Percentiles rank a stretch among this genome's conserved stretches.
Conservation (phyloP, 768 basidiomycete species). For the Ephemerocybe angulata region DNA sequence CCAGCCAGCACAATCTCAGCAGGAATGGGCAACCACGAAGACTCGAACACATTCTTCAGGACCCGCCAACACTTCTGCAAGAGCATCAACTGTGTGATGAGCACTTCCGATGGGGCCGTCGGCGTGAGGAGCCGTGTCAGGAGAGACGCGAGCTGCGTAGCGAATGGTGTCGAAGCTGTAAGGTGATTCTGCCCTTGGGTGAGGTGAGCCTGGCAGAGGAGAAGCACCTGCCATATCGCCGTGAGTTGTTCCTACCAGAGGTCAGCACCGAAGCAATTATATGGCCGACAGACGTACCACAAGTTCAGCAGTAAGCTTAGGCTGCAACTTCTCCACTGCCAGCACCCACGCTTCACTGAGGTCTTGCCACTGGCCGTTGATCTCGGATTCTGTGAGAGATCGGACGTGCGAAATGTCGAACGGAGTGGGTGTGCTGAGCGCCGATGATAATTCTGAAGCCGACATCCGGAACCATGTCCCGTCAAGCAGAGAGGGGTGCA, state of each 20-base stretch:
- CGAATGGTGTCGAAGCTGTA: conserved; percentile 30
- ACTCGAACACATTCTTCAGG: conserved; percentile 46
- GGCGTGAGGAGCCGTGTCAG: conserved; percentile 34
- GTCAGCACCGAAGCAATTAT: background rate
- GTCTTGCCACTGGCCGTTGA: background rate
- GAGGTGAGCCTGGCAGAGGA: conserved; percentile 46
- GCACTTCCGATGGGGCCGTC: background rate
- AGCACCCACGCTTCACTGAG: background rate
- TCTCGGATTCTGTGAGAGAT: background rate
- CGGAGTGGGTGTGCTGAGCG: background rate
- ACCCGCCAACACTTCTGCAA: conserved; percentile 48
- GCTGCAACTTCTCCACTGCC: background rate
- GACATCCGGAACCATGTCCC: background rate
- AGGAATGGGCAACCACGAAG: conserved; percentile 35
- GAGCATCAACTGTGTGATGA: conserved; percentile 30
- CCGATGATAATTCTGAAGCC: background rate
- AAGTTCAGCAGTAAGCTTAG: background rate
- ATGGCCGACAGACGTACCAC: background rate
- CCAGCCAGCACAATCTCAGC: conserved; percentile 46
- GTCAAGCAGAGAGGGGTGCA: background rate
- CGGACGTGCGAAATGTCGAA: background rate
- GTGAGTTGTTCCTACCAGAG: conserved; percentile 34
- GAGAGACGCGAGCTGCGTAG: conserved; percentile 30
- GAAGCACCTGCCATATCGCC: conserved; percentile 51
- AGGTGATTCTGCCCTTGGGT: conserved; percentile 38